A percentile compares a stretch with the other conserved stretches of the same genome.
Evolutionary conservation across 2,329 filamentous ascomycete species (phyloP).

Genomic region (Alternaria sp.): DNA sequence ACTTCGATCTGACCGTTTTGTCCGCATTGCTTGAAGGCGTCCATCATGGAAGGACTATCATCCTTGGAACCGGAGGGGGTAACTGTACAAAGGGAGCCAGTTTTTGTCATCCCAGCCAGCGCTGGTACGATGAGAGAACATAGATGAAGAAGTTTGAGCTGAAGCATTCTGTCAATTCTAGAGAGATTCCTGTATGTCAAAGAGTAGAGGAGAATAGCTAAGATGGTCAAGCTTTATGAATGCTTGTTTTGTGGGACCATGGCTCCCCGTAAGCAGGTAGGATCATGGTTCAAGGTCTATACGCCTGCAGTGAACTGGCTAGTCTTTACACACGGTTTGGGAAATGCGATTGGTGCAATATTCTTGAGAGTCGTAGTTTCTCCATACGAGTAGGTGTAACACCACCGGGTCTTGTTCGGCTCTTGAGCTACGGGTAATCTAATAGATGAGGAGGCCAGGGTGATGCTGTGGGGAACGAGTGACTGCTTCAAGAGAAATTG

Average conservation of each 20-base stretch:
- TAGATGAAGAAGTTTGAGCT: conserved; percentile 8
- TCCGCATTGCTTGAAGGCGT: conserved; percentile 41
- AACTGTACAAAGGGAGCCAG: conserved; percentile 34
- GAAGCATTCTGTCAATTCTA: conserved; percentile 18
- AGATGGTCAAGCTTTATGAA: conserved; percentile 22
- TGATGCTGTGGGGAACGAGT: background rate
- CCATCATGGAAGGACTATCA: conserved; percentile 35
- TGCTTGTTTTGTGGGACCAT: conserved; percentile 19
- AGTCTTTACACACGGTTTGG: background rate
- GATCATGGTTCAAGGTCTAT: background rate
- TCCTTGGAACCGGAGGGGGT: conserved; percentile 34
- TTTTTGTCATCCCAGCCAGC: conserved; percentile 35
- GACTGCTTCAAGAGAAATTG: background rate
- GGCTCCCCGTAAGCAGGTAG: conserved; percentile 2
- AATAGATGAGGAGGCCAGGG: conserved; percentile 1
- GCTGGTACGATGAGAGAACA: conserved; percentile 18
- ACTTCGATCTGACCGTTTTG: conserved; percentile 40
- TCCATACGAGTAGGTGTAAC: background rate
- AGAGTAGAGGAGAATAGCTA: background rate
- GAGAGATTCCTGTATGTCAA: conserved; percentile 5
- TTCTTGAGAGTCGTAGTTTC: background rate
- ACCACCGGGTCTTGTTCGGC: conserved; percentile 5
- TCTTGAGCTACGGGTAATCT: conserved; percentile 12
- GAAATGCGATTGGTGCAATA: conserved; percentile 13
- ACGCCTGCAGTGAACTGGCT: background rate